phyloP scores from a whole-genome alignment of 345 rosid genomes.

The Dovyalis caffra region DNA sequence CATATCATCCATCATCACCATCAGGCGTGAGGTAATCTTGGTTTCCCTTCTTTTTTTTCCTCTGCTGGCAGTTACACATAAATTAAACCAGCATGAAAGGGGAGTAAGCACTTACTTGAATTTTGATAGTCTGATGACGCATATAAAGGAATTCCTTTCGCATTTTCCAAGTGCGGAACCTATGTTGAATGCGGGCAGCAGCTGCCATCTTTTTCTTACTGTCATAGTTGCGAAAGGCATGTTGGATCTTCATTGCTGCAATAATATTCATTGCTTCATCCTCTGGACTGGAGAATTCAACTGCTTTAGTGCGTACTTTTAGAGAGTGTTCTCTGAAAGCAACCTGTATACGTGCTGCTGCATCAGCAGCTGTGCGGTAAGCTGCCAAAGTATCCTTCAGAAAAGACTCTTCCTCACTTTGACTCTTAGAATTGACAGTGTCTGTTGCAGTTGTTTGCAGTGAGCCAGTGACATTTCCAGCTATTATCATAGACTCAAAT shows the following conservation, averaged over 20 bases:
- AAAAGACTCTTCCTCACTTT: constrained; percentile 58
- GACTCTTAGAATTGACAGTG: constrained; percentile 30
- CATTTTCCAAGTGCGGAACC: constrained; percentile 86
- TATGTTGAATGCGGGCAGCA: constrained; percentile 74
- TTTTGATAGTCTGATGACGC: constrained; percentile 75
- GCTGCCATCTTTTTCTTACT: constrained; percentile 71
- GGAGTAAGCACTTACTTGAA: constrained; percentile 57
- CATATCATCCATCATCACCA: neutral
- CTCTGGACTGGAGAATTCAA: constrained; percentile 46
- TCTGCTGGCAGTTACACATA: neutral
- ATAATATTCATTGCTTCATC: constrained; percentile 69
- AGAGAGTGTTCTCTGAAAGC: constrained; percentile 85
- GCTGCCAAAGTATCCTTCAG: constrained; percentile 81
- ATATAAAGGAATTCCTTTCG: constrained; percentile 64
- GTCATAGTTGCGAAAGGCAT: constrained; percentile 79
- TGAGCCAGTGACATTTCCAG: constrained; percentile 77
- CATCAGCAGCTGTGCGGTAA: constrained; percentile 83
- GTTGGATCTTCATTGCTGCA: constrained; percentile 94
- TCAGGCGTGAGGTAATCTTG: neutral
- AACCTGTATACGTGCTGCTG: constrained; percentile 82
- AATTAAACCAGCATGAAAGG: constrained; percentile 2
- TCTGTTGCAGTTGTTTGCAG: constrained; percentile 48
- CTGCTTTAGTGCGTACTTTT: constrained; percentile 48
- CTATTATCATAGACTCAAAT: constrained; percentile 73
- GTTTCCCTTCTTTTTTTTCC: neutral